These are phyloP conservation scores for Pezicula neosporulosa DNA, from an alignment of 2,329 filamentous ascomycete species.

Conservation along the genomic window DNA sequence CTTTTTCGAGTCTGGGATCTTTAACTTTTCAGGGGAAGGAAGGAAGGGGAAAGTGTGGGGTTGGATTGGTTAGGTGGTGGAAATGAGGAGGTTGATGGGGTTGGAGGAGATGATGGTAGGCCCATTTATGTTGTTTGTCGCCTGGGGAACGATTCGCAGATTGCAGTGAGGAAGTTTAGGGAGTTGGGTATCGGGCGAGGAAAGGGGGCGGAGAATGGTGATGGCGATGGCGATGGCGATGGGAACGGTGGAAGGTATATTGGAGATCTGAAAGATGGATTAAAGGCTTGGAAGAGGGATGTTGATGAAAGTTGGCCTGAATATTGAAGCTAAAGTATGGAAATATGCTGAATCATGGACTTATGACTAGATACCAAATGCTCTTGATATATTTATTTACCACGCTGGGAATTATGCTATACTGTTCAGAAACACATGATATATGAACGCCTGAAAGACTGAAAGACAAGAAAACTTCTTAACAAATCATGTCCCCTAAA, in stretches of 20 bases:
- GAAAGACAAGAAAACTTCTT: too few relatives aligned
- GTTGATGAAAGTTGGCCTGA: constrained; percentile 60
- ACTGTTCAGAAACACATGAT: too few relatives aligned
- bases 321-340: constrained; percentile 35
- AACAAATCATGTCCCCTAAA: too few relatives aligned
- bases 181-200: constrained; percentile 34
- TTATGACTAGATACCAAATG: too few relatives aligned
- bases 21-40: constrained; percentile 16
- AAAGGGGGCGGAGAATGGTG: constrained; percentile 26
- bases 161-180: constrained; percentile 63
- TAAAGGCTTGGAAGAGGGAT: constrained; percentile 67
- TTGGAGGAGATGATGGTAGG: constrained; percentile 42
- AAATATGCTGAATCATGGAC: not conserved
- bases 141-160: constrained; percentile 75
- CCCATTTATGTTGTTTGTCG: constrained; percentile 72
- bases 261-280: constrained; percentile 68
- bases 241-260: constrained; percentile 49
- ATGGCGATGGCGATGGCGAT: constrained; percentile 40
- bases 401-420: too few relatives aligned
- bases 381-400: too few relatives aligned
- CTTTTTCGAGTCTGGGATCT: constrained; percentile 52
- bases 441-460: too few relatives aligned
- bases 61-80: constrained; percentile 11
- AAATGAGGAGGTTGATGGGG: constrained; percentile 34
- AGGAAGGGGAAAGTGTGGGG: constrained; percentile 18